phyloP scores from a whole-genome alignment of 768 basidiomycete genomes.

The Asterophora lycoperdoides region DNA sequence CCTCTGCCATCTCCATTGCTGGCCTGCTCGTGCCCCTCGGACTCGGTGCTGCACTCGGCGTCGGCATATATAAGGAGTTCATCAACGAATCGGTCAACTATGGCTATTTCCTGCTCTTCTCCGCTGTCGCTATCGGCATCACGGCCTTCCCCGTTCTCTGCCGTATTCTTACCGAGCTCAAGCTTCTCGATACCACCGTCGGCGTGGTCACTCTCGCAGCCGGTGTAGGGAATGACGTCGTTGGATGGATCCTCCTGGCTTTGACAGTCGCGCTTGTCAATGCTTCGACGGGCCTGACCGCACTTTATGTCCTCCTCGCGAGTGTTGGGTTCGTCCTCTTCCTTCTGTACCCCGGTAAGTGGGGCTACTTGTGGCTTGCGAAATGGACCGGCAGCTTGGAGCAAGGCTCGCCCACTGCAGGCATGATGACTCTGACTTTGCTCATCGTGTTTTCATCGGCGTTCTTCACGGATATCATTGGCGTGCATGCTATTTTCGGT shows the following conservation, averaged over 20 bases:
- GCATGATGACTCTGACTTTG: conserved; percentile 80
- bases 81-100: conserved; percentile 53
- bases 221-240: conserved; percentile 71
- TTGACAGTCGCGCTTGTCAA: conserved; percentile 83
- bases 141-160: conserved; percentile 82
- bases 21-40: conserved; percentile 80
- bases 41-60: conserved; percentile 67
- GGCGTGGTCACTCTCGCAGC: conserved; percentile 80
- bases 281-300: conserved; percentile 65
- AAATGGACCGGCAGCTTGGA: conserved; percentile 68
- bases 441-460: conserved; percentile 68
- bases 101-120: conserved; percentile 82
- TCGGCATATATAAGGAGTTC: conserved; percentile 74
- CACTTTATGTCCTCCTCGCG: conserved; percentile 75
- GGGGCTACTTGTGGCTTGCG: conserved; percentile 64
- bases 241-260: conserved; percentile 85
- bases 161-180: conserved; percentile 79
- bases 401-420: conserved; percentile 61
- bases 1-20: conserved; percentile 55
- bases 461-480: conserved; percentile 86
- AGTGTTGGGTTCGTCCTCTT: conserved; percentile 63
- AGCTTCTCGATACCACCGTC: conserved; percentile 81
- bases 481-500: conserved; percentile 69
- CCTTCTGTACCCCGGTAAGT: conserved; percentile 60
- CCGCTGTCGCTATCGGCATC: conserved; percentile 77